Base-by-base conservation (phyloP, 1,284 basidiomycete species). In the Waitea zeae region DNA sequence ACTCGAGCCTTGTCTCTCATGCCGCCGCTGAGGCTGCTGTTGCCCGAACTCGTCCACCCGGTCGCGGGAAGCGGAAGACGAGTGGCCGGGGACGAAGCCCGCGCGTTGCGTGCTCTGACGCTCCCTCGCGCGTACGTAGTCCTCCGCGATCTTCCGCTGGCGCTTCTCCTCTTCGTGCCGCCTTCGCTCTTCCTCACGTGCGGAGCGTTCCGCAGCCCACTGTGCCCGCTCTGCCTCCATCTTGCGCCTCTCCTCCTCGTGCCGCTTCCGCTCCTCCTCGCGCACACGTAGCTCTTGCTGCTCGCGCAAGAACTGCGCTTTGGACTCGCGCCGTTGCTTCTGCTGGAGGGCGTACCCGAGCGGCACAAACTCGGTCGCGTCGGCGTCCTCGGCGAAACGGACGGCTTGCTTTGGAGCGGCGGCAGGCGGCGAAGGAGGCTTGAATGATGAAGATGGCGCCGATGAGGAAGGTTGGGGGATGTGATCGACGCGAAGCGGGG, bases 301-400 rank as follows among this genome's bases (percentile, higher is more conserved):
- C 46, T 64, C 62, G 35, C 60, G 64, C 42, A 82, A 56, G 45
- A 82, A 81, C 20, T 53, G 62, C 31, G 67, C 70, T 53, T 79
- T 80, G 52, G 77, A 68, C 49, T 77, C 75, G 33, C 70, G 68
- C 44, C 69, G 69, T 56, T 75, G 72, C 55, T 69, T 72, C 47
- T 66, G 62, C 33, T 76, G 70, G 45, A 77, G 54, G 24, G 74
- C 63, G 46, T 81, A 70, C 15, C 66, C 69, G 26, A 80, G 56
- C 0, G 79, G 80, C 42, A 79, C 59, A 33, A 59, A 57, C 43
- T 80, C 77, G 19, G 77, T 72, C 43, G 70, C 75, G 41, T 54
- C 49, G 36, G 67, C 63, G 45, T 70, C 64, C 43, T 75, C 71
- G 18, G 63, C 70, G 42, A 81, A 81, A 17, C 73, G 68, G 4